Conservation (phyloP, 2,329 filamentous ascomycete genomes). For the Colletotrichum sp. region DNA sequence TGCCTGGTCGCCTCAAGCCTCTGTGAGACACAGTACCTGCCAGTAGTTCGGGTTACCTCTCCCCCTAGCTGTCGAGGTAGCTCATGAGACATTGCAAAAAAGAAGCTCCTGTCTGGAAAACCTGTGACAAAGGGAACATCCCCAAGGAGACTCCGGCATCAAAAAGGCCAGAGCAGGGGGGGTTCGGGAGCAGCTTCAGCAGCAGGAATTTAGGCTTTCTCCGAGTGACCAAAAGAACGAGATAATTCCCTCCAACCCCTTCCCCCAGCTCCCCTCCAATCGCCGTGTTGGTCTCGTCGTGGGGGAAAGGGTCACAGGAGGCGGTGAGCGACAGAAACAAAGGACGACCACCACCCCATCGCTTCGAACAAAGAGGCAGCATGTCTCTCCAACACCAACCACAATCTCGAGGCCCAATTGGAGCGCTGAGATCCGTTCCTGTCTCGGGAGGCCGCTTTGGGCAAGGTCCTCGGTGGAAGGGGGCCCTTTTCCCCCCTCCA, state of each 20-base stretch:
- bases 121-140: background rate
- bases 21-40: background rate
- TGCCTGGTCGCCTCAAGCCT: background rate
- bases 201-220: background rate
- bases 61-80: background rate
- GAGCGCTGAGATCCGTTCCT: background rate
- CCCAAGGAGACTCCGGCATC: background rate
- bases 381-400: background rate
- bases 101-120: background rate
- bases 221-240: background rate
- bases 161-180: background rate
- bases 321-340: background rate
- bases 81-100: background rate
- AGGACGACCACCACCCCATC: background rate
- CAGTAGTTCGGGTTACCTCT: background rate
- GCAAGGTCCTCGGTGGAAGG: background rate
- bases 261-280: background rate
- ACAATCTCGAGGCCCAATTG: background rate
- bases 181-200: background rate
- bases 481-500: background rate
- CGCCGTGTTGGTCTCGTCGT: background rate
- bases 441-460: slow-evolving; percentile 13
- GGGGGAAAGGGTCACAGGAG: background rate
- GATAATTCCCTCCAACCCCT: background rate
- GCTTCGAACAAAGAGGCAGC: background rate